Conservation (phyloP, 208 protist species). For the Crithidia expoeki region DNA sequence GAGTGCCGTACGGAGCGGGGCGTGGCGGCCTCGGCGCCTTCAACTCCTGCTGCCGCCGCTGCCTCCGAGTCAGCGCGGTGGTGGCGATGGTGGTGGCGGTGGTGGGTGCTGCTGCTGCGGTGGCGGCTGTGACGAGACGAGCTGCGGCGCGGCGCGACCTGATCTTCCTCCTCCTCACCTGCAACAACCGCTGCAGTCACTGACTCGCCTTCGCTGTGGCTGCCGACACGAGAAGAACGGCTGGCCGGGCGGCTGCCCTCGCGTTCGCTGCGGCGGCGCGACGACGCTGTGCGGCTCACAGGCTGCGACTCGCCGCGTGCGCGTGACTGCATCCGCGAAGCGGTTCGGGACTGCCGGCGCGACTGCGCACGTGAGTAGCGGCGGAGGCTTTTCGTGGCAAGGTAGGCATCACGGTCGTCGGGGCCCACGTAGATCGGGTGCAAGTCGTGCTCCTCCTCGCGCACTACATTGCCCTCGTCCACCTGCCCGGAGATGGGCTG, state of each 20-base stretch:
- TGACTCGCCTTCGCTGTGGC: constrained; percentile 14
- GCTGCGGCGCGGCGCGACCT: constrained; percentile 16
- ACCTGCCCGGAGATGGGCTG: constrained; percentile 58
- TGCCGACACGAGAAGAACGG: constrained; percentile 29
- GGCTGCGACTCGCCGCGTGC: constrained; percentile 25
- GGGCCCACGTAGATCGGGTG: constrained; percentile 85
- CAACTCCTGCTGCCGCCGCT: not conserved
- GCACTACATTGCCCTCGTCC: constrained; percentile 63
- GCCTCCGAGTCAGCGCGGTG: constrained; percentile 28
- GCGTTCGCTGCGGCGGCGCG: constrained; percentile 32
- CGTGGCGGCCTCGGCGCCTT: not conserved
- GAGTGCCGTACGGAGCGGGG: constrained; percentile 6
- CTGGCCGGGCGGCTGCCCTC: constrained; percentile 23
- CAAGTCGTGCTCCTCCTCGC: constrained; percentile 54
- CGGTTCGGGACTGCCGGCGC: constrained; percentile 59
- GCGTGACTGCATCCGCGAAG: constrained; percentile 23
- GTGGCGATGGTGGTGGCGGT: constrained; percentile 23
- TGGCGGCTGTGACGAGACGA: constrained; percentile 30
- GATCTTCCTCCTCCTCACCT: too few relatives aligned
- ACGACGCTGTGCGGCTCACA: constrained; percentile 30
- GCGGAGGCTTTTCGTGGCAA: constrained; percentile 80
- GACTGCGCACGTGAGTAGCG: constrained; percentile 81
- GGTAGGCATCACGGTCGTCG: constrained; percentile 85
- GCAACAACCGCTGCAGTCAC: not conserved
- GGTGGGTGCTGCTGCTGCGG: constrained; percentile 15